These are phyloP conservation scores for Paecilomyces formosus DNA, from an alignment of 2,329 filamentous ascomycete species.

Conservation along the genomic window DNA sequence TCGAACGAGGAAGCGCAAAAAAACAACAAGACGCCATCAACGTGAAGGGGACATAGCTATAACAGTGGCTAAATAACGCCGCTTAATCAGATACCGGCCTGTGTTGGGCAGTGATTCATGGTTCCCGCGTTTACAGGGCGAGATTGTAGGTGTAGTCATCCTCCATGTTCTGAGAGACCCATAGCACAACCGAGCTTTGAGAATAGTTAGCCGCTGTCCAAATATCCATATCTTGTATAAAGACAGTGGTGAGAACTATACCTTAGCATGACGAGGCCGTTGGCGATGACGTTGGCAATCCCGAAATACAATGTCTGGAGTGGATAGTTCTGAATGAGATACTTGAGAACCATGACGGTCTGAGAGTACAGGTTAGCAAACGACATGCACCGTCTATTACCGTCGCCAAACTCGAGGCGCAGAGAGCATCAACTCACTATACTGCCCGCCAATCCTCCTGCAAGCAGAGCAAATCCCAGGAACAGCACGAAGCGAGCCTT, in stretches of 20 bases:
- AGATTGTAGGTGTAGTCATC: conserved; percentile 66
- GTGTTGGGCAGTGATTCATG: not conserved
- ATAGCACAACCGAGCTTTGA: conserved; percentile 54
- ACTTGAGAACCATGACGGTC: conserved; percentile 62
- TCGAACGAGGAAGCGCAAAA: not conserved
- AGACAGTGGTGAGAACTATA: conserved; percentile 29
- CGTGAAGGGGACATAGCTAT: not conserved
- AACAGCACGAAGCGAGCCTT: conserved; percentile 63
- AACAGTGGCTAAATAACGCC: not conserved
- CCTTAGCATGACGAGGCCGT: conserved; percentile 61
- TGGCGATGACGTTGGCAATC: conserved; percentile 58
- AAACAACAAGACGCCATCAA: not conserved
- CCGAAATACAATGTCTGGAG: conserved; percentile 61
- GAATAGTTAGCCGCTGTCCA: conserved; percentile 13
- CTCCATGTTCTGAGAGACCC: conserved; percentile 66
- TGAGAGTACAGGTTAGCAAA: conserved; percentile 15
- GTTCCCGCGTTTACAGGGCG: conserved; percentile 41
- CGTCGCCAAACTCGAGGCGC: not conserved
- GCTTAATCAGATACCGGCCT: not conserved
- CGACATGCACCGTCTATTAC: not conserved
- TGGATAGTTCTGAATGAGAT: conserved; percentile 52
- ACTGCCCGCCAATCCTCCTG: conserved; percentile 59
- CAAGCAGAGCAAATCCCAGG: conserved; percentile 61
- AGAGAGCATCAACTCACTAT: conserved; percentile 39
- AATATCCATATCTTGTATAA: not conserved